These are phyloP conservation scores for Gastrolobium bilobum DNA, from an alignment of 306 rosid species.

Conservation along the genomic window DNA sequence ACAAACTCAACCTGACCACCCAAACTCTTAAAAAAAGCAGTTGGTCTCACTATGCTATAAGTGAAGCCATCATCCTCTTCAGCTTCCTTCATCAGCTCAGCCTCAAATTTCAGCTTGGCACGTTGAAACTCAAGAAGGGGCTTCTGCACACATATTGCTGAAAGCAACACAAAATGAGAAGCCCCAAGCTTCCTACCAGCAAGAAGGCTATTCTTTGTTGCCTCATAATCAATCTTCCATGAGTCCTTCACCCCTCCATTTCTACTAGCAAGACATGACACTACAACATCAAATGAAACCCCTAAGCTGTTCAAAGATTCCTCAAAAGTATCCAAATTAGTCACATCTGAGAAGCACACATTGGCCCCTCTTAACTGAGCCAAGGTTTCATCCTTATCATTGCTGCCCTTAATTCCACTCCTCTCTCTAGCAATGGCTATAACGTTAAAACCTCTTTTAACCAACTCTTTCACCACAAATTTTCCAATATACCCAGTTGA, in stretches of 20 bases:
- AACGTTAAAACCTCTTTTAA: conserved; percentile 82
- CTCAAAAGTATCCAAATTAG: conserved; percentile 71
- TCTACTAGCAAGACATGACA: conserved; percentile 96
- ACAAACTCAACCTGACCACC: conserved; percentile 99
- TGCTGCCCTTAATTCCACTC: conserved; percentile 82
- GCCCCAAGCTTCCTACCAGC: conserved; percentile 90
- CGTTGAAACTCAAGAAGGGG: conserved; percentile 96
- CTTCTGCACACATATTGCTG: conserved; percentile 97
- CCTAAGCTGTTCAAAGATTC: conserved; percentile 63
- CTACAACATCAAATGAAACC: conserved; percentile 78
- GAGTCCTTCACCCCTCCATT: conserved; percentile 93
- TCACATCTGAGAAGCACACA: conserved; percentile 88
- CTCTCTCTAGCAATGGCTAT: conserved; percentile 85
- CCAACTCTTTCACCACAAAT: conserved; percentile 84
- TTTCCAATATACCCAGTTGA: conserved; percentile 97
- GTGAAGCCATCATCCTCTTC: conserved; percentile 66
- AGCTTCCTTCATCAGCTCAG: conserved; percentile 73
- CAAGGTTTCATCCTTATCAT: conserved; percentile 67
- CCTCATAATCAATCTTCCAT: conserved; percentile 97
- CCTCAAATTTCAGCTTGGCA: conserved; percentile 92
- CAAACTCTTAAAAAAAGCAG: conserved; percentile 96
- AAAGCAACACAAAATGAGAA: conserved; percentile 90
- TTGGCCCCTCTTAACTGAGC: conserved; percentile 75
- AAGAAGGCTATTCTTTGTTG: conserved; percentile 84
- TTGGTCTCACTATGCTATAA: conserved; percentile 93